Evolutionary conservation across 2,329 filamentous ascomycete species (phyloP), one percentile per base, ranked within the genome.

Genomic region (Colletotrichum liaoningense): DNA sequence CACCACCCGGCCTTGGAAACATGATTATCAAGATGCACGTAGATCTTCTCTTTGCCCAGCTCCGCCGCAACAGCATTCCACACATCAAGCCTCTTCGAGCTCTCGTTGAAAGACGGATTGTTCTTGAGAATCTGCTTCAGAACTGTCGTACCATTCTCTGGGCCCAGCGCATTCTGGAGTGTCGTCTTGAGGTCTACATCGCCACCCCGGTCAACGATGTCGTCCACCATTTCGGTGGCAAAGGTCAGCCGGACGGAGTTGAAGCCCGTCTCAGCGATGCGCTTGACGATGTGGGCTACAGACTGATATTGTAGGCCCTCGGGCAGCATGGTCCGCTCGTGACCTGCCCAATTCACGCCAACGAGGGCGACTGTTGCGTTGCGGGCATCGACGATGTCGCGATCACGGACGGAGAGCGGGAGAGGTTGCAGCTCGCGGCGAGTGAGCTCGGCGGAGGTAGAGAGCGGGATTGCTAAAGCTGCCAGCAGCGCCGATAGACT

Each of bases 171-270:
- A 5, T 77, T 78, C 12, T 73, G 78, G 22, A 87, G 82, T 0
- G 84, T 82, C 11, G 77, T 77, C 57, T 79, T 77, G 5, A 87
- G 77, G 1, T 83, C 80, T 70, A 86, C 85, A 42, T 77, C 73
- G 9, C 80, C 81, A 19, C 78, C 80, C 56, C 83, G 82, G 30
- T 80, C 80, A 55, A 83, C 80, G 72, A 85, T 84, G 74, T 86
- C 81, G 73, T 90, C 88, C 46, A 90, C 81, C 87, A 90, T 88
- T 75, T 90, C 84, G 75, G 87, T 89, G 1, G 88, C 87, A 71
- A 87, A 90, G 0, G 88, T 89, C 72, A 90, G 78, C 4, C 88
- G 86, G 16, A 90, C 85, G 1, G 86, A 84, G 76, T 90, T 90
- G 80, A 90, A 86, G 16, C 87, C 87, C 1, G 88, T 78, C 70